Conservation (phyloP, 2,329 filamentous ascomycete genomes). For the Fonsecaea pedrosoi region DNA sequence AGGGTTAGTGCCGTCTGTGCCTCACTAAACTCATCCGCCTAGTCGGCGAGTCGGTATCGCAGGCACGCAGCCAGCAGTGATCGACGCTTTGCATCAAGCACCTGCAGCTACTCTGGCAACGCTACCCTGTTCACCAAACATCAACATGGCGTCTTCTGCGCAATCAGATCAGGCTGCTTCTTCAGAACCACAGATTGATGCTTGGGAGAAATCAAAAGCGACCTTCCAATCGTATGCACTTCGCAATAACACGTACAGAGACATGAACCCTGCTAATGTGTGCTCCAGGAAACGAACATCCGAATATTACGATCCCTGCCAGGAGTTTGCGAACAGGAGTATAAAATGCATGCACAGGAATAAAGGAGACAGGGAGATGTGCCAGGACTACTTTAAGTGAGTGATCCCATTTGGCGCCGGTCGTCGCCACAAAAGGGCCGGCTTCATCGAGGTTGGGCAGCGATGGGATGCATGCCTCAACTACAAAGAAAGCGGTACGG, state of each 20-base stretch:
- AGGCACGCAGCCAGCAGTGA: neutral
- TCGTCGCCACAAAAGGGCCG: neutral
- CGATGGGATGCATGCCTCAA: neutral
- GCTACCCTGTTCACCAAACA: slow-evolving; percentile 14
- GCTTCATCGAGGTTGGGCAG: neutral
- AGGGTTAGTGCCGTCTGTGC: neutral
- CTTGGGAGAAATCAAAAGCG: slow-evolving; percentile 34
- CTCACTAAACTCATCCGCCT: neutral
- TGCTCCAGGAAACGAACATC: slow-evolving; percentile 78
- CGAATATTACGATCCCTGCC: slow-evolving; percentile 93
- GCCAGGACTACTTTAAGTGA: slow-evolving; percentile 93
- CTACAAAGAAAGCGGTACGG: neutral
- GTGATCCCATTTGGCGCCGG: slow-evolving; percentile 44
- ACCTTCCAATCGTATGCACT: slow-evolving; percentile 33
- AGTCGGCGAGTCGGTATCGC: neutral
- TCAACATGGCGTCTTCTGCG: slow-evolving; percentile 33
- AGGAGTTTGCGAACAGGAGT: slow-evolving; percentile 85
- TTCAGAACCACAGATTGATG: slow-evolving; percentile 18
- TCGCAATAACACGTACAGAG: neutral
- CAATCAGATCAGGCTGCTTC: slow-evolving; percentile 20
- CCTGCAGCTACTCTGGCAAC: slow-evolving; percentile 13
- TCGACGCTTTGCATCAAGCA: slow-evolving; percentile 5
- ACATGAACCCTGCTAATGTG: slow-evolving; percentile 3
- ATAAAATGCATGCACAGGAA: slow-evolving; percentile 90
- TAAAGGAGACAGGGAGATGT: slow-evolving; percentile 85